Evolutionary conservation across 306 rosid genomes (phyloP), one percentile per base, ranked within the genome.

Genomic region (Glycyrrhiza uralensis): DNA sequence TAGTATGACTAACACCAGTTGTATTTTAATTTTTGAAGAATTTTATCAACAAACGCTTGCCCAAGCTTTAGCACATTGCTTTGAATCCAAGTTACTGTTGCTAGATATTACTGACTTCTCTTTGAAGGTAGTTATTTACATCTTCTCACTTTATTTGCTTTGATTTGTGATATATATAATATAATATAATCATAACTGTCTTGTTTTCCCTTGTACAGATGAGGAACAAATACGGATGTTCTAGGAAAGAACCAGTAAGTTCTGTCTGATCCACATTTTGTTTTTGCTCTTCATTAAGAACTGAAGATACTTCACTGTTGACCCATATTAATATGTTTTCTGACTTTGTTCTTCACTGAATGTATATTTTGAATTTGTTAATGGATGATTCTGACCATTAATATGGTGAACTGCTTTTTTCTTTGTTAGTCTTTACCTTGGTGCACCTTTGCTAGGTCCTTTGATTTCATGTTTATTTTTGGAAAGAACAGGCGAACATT

Each of bases 1-100:
- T 60, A 45, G 3, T 60, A 28, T 67, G 33, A 51, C 79, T 71
- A 20, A 76, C 42, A 15, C 38, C 52, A 54, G 41, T 33, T 42
- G 1, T 57, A 22, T 63, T 69, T 24, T 15, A 9, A 36, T 70
- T 74, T 49, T 71, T 82, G 58, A 82, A 94, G 98, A 91, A 74
- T 81, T 62, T 63, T 89, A 86, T 88, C 90, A 86, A 41, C 91
- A 89, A 81, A 76, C 7, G 85, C 97, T 94, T 33, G 90, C 95
- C 63, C 80, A 39, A 79, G 96, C 97, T 68, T 88, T 94, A 59
- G 92, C 96, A 23, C 85, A 82, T 76, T 9, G 10, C 79, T 94
- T 85, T 68, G 81, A 82, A 63, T 85, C 97, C 0, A 91, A 91
- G 87, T 73, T 94, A 83, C 83, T 94, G 63, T 59, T 87, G 83